Percentiles rank a stretch among this genome's conserved stretches.
These are phyloP conservation scores for Salix purpurea DNA, from an alignment of 345 rosid species.

Conservation along the genomic window DNA sequence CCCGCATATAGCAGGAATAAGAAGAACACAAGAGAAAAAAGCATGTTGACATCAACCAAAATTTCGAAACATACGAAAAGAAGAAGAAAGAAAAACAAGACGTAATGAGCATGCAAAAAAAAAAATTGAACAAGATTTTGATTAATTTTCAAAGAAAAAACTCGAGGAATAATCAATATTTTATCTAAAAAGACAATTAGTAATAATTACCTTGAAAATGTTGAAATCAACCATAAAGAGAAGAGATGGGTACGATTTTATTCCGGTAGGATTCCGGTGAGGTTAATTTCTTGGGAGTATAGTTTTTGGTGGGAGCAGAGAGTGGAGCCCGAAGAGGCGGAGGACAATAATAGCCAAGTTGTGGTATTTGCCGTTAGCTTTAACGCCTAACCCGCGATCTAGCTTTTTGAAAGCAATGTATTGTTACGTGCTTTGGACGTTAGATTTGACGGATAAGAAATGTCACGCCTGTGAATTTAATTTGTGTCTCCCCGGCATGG, in stretches of 20 bases:
- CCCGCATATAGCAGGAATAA: neutral
- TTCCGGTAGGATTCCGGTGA: conserved; percentile 13
- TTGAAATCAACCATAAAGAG: neutral
- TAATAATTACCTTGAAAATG: neutral
- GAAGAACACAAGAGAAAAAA: neutral
- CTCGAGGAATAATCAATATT: neutral
- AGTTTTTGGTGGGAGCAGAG: neutral
- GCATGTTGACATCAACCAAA: neutral
- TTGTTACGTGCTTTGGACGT: conserved; percentile 6
- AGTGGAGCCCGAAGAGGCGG: neutral
- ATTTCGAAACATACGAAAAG: neutral
- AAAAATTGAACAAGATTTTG: neutral
- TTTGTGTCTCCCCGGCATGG: conserved; percentile 17
- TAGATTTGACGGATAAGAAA: conserved; percentile 19
- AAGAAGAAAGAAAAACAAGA: neutral
- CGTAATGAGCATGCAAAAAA: neutral
- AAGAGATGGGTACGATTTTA: neutral
- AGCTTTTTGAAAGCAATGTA: neutral
- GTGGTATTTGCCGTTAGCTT: conserved; percentile 19
- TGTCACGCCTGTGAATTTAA: conserved; percentile 18
- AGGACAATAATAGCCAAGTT: conserved; percentile 27
- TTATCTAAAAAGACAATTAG: neutral
- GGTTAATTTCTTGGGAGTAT: neutral
- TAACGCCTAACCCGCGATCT: conserved; percentile 15
- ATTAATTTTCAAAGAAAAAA: neutral